These are phyloP conservation scores for Hanseniaspora hatyaiensis DNA, from an alignment of 805 yeast genomes.

Conservation along the genomic window DNA sequence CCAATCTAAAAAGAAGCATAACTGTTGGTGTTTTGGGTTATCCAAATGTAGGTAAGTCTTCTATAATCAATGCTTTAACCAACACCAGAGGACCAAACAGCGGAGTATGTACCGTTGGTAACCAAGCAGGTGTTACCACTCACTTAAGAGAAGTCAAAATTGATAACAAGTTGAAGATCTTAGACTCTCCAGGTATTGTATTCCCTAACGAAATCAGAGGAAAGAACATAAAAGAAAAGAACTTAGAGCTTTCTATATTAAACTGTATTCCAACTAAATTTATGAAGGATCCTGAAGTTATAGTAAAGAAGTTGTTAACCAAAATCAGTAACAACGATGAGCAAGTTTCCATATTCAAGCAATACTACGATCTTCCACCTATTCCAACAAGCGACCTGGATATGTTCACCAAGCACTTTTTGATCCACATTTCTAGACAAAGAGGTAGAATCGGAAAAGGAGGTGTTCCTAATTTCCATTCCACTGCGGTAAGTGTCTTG, in stretches of 20 bases:
- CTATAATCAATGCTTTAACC: slow-evolving; percentile 80
- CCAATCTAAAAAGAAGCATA: slow-evolving; percentile 77
- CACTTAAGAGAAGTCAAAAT: slow-evolving; percentile 82
- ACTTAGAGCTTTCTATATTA: slow-evolving; percentile 77
- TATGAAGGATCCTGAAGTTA: slow-evolving; percentile 72
- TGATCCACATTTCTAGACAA: slow-evolving; percentile 84
- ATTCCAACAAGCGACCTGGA: slow-evolving; percentile 60
- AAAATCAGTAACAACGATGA: slow-evolving; percentile 60
- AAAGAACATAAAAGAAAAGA: slow-evolving; percentile 49
- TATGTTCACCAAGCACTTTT: slow-evolving; percentile 70
- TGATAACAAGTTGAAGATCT: slow-evolving; percentile 74
- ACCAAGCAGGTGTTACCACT: slow-evolving; percentile 95
- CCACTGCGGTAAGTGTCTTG: slow-evolving; percentile 72
- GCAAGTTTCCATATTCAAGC: slow-evolving; percentile 65
- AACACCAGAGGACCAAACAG: slow-evolving; percentile 57
- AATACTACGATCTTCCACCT: slow-evolving; percentile 68
- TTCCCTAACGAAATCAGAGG: slow-evolving; percentile 62
- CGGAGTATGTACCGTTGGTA: slow-evolving; percentile 89
- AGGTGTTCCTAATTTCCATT: slow-evolving; percentile 78
- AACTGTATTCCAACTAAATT: slow-evolving; percentile 84
- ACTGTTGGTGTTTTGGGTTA: slow-evolving; percentile 94
- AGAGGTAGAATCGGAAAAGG: slow-evolving; percentile 88
- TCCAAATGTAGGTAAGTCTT: slow-evolving; percentile 94
- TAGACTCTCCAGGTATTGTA: slow-evolving; percentile 96
- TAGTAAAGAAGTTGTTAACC: slow-evolving; percentile 64